These are phyloP conservation scores for Verticillium tricorpus DNA, from an alignment of 2,329 filamentous ascomycete species.

Conservation along the genomic window DNA sequence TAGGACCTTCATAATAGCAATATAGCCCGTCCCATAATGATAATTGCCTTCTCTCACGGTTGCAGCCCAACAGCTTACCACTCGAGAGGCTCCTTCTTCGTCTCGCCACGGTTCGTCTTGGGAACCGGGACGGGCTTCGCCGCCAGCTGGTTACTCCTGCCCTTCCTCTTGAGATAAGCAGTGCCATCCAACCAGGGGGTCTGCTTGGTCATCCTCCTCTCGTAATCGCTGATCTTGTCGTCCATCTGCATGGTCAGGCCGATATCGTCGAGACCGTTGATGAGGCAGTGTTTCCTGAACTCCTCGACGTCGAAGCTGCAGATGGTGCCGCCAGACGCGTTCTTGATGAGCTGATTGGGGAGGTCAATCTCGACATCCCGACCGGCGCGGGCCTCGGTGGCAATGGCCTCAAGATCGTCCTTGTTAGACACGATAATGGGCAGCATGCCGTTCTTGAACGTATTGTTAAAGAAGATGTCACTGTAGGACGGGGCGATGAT, in stretches of 20 bases:
- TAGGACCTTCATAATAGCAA: background rate
- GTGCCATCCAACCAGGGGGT: slow-evolving; percentile 91
- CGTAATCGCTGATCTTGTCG: slow-evolving; percentile 80
- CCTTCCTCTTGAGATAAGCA: slow-evolving; percentile 66
- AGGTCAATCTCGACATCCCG: slow-evolving; percentile 87
- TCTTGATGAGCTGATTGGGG: slow-evolving; percentile 76
- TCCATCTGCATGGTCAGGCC: slow-evolving; percentile 90
- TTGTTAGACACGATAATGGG: slow-evolving; percentile 72
- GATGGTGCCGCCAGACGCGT: slow-evolving; percentile 67
- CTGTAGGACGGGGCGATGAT: slow-evolving; percentile 83
- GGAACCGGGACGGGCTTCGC: slow-evolving; percentile 67
- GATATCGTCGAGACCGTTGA: slow-evolving; percentile 94
- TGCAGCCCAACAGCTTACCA: slow-evolving; percentile 53
- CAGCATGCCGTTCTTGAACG: slow-evolving; percentile 99
- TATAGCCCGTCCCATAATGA: slow-evolving; percentile 6
- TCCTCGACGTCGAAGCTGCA: slow-evolving; percentile 82
- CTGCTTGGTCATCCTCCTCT: slow-evolving; percentile 68
- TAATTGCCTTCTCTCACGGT: slow-evolving; percentile 2
- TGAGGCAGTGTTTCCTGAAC: slow-evolving; percentile 89
- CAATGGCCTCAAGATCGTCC: slow-evolving; percentile 62
- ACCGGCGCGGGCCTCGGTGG: slow-evolving; percentile 72
- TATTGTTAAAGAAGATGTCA: slow-evolving; percentile 99
- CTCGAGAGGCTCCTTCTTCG: slow-evolving; percentile 79
- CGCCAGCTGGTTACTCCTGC: slow-evolving; percentile 49
- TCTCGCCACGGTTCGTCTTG: slow-evolving; percentile 83